These are phyloP conservation scores for Raphanus raphanistrum DNA, from an alignment of 345 rosid species.

Conservation along the genomic window DNA sequence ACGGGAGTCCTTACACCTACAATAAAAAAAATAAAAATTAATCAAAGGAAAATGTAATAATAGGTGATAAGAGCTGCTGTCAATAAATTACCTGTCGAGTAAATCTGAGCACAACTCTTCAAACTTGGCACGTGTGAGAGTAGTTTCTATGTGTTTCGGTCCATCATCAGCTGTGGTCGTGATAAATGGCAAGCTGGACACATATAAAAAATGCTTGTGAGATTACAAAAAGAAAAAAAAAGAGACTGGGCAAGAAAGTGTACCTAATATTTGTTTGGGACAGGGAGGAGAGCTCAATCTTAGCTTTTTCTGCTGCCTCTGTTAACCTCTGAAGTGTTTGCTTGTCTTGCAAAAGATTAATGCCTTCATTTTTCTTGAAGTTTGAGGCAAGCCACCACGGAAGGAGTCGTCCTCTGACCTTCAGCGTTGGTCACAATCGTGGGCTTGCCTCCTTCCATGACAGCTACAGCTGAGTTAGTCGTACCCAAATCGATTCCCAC, in stretches of 20 bases:
- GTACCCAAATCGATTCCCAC: slow-evolving; percentile 97
- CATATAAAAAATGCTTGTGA: no score
- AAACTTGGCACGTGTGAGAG: slow-evolving; percentile 30
- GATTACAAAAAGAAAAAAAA: no score
- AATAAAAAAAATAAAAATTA: not conserved
- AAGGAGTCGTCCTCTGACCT: slow-evolving; percentile 97
- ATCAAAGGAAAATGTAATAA: no score
- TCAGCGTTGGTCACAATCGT: slow-evolving; percentile 95
- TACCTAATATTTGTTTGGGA: slow-evolving; percentile 42
- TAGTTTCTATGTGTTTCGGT: slow-evolving; percentile 92
- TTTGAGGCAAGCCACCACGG: slow-evolving; percentile 56
- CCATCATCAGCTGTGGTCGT: slow-evolving; percentile 98
- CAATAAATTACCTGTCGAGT: slow-evolving; percentile 68
- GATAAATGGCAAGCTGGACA: slow-evolving; percentile 85
- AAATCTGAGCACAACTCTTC: slow-evolving; percentile 89
- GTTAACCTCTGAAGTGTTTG: no score
- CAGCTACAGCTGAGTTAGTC: slow-evolving; percentile 95
- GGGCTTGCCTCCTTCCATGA: slow-evolving; percentile 99
- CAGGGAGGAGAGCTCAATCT: no score
- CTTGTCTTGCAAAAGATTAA: no score
- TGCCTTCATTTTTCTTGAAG: no score
- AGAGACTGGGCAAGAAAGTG: no score
- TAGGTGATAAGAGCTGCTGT: slow-evolving; percentile 22
- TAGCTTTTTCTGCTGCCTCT: no score
- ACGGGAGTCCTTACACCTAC: slow-evolving; percentile 86